phyloP scores from a whole-genome alignment of 2,329 filamentous ascomycete genomes.

The Aurifilum marmelostoma region DNA sequence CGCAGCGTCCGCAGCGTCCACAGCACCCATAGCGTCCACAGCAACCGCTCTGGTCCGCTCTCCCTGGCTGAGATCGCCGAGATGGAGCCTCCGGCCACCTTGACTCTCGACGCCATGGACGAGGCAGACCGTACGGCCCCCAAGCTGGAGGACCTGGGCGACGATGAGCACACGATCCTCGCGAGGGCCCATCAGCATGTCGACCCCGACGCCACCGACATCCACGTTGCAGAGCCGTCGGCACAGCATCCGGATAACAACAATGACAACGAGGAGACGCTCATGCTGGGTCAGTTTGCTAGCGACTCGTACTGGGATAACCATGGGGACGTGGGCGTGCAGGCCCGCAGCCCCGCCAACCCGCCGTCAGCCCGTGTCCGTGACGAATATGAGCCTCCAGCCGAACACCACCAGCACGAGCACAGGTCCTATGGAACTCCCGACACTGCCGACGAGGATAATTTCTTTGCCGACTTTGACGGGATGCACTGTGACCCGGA shows the following conservation, averaged over 20 bases:
- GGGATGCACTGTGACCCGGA: constrained; percentile 74
- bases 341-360: constrained; percentile 21
- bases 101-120: constrained; percentile 57
- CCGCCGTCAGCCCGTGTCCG: constrained; percentile 26
- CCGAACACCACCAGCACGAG: constrained; percentile 48
- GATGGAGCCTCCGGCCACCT: constrained; percentile 52
- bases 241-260: constrained; percentile 18
- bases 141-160: constrained; percentile 38
- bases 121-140: constrained; percentile 51
- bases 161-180: constrained; percentile 45
- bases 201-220: constrained; percentile 35
- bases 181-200: constrained; percentile 42
- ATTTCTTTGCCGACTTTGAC: constrained; percentile 80
- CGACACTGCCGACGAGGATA: constrained; percentile 67
- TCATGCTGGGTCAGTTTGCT: constrained; percentile 29
- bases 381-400: constrained; percentile 30
- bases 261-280: constrained; percentile 26
- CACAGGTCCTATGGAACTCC: constrained; percentile 57
- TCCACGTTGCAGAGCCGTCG: constrained; percentile 30
- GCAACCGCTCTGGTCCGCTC: constrained; percentile 49
- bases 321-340: constrained; percentile 18
- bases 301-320: constrained; percentile 26
- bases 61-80: constrained; percentile 62
- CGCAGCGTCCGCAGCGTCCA: constrained; percentile 24
- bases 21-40: constrained; percentile 41